Conservation (phyloP, 2,329 filamentous ascomycete genomes). For the Aureobasidium sp. region DNA sequence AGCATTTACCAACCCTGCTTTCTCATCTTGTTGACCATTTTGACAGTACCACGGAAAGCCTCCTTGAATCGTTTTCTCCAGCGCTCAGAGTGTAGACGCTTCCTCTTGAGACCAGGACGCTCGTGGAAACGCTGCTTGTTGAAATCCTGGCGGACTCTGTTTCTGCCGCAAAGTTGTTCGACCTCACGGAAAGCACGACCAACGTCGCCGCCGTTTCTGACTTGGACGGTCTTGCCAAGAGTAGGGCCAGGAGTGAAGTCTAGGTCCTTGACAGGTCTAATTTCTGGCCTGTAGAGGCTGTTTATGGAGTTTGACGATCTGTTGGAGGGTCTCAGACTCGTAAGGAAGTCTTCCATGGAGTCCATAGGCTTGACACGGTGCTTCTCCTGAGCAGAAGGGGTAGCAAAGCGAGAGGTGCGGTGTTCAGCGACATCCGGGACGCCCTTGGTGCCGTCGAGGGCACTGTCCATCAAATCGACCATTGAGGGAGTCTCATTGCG, state of each 20-base stretch:
- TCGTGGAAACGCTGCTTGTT: conserved; percentile 63
- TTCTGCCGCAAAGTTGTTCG: conserved; percentile 39
- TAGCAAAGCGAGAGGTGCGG: conserved; percentile 24
- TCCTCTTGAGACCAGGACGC: conserved; percentile 67
- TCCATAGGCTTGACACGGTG: conserved; percentile 10
- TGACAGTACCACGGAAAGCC: conserved; percentile 75
- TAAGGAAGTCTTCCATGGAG: conserved; percentile 13
- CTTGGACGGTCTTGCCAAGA: conserved; percentile 33
- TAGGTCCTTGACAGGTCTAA: not conserved
- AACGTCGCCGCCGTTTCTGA: conserved; percentile 38
- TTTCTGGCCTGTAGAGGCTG: conserved; percentile 7
- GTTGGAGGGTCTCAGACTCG: conserved; percentile 8
- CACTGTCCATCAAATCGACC: conserved; percentile 22
- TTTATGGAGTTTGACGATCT: not conserved
- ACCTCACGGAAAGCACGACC: conserved; percentile 40
- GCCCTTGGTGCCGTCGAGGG: conserved; percentile 24
- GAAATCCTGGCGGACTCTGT: conserved; percentile 51
- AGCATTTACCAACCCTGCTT: conserved; percentile 66
- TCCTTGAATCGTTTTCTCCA: conserved; percentile 67
- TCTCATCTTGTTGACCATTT: conserved; percentile 60
- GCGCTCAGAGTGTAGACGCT: conserved; percentile 69
- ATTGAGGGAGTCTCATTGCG: conserved; percentile 13
- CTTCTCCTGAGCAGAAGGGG: conserved; percentile 19
- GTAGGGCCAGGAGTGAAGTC: conserved; percentile 23
- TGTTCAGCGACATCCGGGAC: conserved; percentile 19